These are phyloP conservation scores for Datisca glomerata DNA, from an alignment of 306 rosid species.

Conservation along the genomic window DNA sequence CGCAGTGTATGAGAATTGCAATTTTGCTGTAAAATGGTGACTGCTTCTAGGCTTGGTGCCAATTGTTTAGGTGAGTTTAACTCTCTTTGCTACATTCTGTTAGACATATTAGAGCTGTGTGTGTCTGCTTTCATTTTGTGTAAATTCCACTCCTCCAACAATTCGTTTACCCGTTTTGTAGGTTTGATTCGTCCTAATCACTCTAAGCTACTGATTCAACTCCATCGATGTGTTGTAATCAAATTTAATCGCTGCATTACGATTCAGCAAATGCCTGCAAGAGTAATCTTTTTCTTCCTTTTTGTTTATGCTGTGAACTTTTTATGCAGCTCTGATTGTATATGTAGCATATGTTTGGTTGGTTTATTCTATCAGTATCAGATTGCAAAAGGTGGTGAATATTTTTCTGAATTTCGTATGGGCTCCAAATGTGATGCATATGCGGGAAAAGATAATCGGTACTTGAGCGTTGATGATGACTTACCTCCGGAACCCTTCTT, in stretches of 20 bases:
- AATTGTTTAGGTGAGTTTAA: not conserved
- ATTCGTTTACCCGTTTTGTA: constrained; percentile 1
- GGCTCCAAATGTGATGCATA: constrained; percentile 18
- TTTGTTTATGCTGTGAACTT: not conserved
- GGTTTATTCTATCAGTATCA: constrained; percentile 22
- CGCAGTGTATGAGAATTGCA: constrained; percentile 1
- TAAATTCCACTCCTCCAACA: not conserved
- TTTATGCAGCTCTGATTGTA: constrained; percentile 1
- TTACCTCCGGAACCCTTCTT: constrained; percentile 45
- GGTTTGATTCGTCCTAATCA: constrained; percentile 27
- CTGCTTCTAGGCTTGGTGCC: constrained; percentile 6
- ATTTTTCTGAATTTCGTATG: constrained; percentile 12
- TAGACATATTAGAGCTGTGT: not conserved
- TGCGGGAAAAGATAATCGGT: constrained; percentile 30
- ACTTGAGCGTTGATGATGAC: constrained; percentile 27
- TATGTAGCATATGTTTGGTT: constrained; percentile 4
- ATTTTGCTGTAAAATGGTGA: constrained; percentile 4
- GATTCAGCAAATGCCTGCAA: constrained; percentile 17
- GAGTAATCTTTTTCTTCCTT: too few relatives aligned
- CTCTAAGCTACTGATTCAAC: constrained; percentile 26
- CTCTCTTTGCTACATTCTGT: not conserved
- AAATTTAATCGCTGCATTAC: constrained; percentile 16
- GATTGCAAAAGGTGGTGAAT: constrained; percentile 16
- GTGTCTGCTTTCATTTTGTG: not conserved
- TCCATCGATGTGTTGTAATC: not conserved